Evolutionary conservation across 345 rosid species (phyloP).

Genomic region (Dipteronia dyeriana): DNA sequence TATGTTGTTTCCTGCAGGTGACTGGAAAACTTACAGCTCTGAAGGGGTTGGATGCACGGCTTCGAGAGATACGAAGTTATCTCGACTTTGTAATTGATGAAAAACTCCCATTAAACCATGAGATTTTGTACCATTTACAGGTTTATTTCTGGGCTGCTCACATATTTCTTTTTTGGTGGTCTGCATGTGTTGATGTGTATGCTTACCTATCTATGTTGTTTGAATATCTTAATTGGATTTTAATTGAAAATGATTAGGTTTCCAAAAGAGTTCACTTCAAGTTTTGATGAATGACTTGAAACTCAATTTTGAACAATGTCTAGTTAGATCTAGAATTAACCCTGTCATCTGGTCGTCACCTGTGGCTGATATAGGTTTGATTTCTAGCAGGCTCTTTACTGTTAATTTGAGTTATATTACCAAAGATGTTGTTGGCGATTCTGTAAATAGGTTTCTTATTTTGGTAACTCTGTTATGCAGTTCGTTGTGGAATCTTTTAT

Average conservation of each 20-base stretch:
- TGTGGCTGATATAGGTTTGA: no score
- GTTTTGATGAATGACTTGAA: not conserved
- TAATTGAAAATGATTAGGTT: not conserved
- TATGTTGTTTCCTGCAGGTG: constrained; percentile 38
- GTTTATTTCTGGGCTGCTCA: constrained; percentile 28
- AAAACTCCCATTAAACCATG: constrained; percentile 75
- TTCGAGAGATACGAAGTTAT: constrained; percentile 60
- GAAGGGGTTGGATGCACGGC: constrained; percentile 81
- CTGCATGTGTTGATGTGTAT: not conserved
- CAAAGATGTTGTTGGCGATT: not conserved
- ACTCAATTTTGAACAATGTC: not conserved
- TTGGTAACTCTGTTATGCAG: not conserved
- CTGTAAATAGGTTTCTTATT: not conserved
- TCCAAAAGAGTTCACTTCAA: not conserved
- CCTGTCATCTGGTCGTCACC: not conserved
- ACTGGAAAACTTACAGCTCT: constrained; percentile 73
- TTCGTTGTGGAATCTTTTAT: not conserved
- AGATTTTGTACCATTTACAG: constrained; percentile 81
- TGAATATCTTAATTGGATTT: not conserved
- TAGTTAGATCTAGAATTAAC: not conserved
- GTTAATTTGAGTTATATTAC: not conserved
- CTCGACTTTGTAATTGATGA: constrained; percentile 78
- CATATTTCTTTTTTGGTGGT: not conserved
- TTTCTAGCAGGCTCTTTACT: not conserved
- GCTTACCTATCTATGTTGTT: not conserved